These are phyloP conservation scores for Chlorella sp. DNA, from an alignment of 139 green algal genomes.

Conservation along the genomic window DNA sequence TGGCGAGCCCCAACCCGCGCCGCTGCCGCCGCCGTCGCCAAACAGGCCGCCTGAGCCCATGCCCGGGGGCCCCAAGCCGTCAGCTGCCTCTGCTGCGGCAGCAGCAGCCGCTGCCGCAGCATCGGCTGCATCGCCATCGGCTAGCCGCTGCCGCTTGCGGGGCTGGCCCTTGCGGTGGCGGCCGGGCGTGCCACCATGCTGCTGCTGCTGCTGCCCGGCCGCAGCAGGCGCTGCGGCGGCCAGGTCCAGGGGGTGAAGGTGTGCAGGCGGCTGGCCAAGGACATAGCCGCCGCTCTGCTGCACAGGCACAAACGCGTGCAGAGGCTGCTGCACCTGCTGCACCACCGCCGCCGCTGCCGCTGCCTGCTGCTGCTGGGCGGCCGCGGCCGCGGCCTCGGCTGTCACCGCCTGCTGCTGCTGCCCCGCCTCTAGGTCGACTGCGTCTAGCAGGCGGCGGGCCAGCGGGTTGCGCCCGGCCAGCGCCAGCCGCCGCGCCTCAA, in stretches of 20 bases:
- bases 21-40: not conserved
- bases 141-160: conserved; percentile 4
- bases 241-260: too few species aligned
- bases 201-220: not conserved
- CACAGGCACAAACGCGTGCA: too few species aligned
- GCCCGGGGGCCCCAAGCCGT: not conserved
- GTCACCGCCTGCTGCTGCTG: not conserved
- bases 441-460: not conserved
- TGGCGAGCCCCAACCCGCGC: not conserved
- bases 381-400: not conserved
- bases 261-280: too few species aligned
- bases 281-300: too few species aligned
- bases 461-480: conserved; percentile 7
- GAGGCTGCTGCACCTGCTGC: not conserved
- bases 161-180: conserved; percentile 22
- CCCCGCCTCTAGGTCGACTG: not conserved
- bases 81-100: not conserved
- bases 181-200: not conserved
- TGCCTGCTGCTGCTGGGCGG: not conserved
- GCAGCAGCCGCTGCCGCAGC: too few species aligned
- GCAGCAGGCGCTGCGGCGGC: not conserved
- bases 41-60: not conserved
- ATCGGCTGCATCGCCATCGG: too few species aligned
- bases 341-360: not conserved
- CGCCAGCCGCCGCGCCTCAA: not conserved